Percentiles rank a stretch among this genome's conserved stretches.
Evolutionary conservation across 2,329 filamentous ascomycete species (phyloP).

Genomic region (Scolecobasidium constrictum): DNA sequence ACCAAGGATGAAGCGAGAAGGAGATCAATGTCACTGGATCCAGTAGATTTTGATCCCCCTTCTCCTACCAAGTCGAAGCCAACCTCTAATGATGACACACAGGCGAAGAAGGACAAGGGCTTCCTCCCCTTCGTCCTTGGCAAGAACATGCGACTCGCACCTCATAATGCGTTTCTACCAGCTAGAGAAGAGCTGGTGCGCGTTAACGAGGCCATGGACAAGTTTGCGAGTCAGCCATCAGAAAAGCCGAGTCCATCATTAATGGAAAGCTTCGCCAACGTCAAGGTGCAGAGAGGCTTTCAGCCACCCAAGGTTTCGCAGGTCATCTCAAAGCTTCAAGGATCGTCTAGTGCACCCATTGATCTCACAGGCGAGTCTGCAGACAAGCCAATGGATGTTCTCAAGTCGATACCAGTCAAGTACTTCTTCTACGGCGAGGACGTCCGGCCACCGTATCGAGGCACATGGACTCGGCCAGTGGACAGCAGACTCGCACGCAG

Average conservation of each 20-base stretch:
- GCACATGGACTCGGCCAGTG: conserved; percentile 56
- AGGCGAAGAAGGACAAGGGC: conserved; percentile 39
- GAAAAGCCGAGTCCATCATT: not conserved
- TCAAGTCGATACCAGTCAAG: conserved; percentile 52
- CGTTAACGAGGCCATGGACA: conserved; percentile 15
- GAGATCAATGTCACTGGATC: conserved; percentile 20
- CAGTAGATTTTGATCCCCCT: conserved; percentile 19
- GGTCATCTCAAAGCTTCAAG: conserved; percentile 33
- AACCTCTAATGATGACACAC: conserved; percentile 16
- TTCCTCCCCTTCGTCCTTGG: conserved; percentile 80
- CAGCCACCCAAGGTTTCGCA: conserved; percentile 16
- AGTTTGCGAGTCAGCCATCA: not conserved
- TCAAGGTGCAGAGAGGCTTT: conserved; percentile 2
- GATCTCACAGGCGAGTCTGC: conserved; percentile 29
- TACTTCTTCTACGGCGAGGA: conserved; percentile 51
- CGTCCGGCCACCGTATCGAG: conserved; percentile 57
- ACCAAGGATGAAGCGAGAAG: conserved; percentile 6
- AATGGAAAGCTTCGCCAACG: not conserved
- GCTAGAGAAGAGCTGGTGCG: conserved; percentile 15
- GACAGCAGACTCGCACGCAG: conserved; percentile 32
- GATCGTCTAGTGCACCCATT: conserved; percentile 29
- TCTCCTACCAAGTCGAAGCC: not conserved
- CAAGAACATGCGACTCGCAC: conserved; percentile 60
- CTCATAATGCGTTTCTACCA: conserved; percentile 23
- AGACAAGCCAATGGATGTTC: conserved; percentile 27